These are phyloP conservation scores for Emmonsia crescens DNA, from an alignment of 2,329 filamentous ascomycete genomes.

Conservation along the genomic window DNA sequence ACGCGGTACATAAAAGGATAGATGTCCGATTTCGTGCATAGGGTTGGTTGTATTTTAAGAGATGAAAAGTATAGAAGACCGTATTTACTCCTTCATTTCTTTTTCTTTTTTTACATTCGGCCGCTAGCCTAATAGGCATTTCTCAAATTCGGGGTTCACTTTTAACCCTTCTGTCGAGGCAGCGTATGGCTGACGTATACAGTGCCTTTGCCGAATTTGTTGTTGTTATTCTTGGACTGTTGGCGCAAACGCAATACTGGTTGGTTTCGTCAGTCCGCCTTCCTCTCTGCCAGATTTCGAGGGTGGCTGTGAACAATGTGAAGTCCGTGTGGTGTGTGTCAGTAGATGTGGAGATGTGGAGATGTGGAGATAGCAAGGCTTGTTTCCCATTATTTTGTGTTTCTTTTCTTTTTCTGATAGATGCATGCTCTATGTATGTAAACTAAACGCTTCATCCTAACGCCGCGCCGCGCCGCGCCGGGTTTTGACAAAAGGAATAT, in stretches of 20 bases:
- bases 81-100: neutral
- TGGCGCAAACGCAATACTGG: neutral
- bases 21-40: neutral
- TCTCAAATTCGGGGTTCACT: too few species aligned
- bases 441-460: neutral
- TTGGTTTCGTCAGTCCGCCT: neutral
- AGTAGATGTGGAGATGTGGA: neutral
- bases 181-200: neutral
- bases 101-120: neutral
- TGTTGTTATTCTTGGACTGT: neutral
- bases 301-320: neutral
- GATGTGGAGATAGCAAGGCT: neutral
- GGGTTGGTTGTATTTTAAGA: neutral
- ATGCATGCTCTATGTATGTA: neutral
- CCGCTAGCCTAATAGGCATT: neutral
- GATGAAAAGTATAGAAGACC: neutral
- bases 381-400: neutral
- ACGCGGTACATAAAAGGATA: neutral
- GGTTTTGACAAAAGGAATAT: conserved; percentile 1
- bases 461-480: neutral
- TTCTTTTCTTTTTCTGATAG: neutral
- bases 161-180: neutral
- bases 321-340: neutral
- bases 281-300: neutral
- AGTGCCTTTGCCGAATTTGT: neutral